Base-by-base conservation (phyloP, 164 flowering plant species). In the Aristolochia californica region DNA sequence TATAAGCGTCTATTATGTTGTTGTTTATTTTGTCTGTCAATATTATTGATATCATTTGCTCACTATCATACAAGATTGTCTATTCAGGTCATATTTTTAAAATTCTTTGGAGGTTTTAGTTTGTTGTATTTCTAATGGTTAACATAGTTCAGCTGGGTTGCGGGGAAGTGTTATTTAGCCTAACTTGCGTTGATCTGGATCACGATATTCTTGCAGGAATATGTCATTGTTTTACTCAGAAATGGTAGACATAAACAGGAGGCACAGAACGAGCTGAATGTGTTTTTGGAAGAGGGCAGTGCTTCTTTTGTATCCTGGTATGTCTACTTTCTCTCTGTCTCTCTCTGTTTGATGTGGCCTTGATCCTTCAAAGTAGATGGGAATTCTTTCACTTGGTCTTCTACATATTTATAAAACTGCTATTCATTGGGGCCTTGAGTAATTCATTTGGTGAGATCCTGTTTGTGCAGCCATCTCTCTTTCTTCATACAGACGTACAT, bases 241-340 rank as follows among this genome's bases (percentile, higher is more conserved):
- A 93, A 93, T 78, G 96, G 99, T 56, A 76, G 91, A 73, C 69
- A 70, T 54, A 93, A 78, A 69, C 86, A 78, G 56, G 97, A 84
- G 83, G 91, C 97, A 55, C 75, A 48, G 75, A 83, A 73, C 59
- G 99, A 93, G 71, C 73, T 93, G 65, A 75, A 85, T 80, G 99
- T 89, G 7, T 93, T 93, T 68, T 64, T 93, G 71, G 99, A 87
- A 51, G 95, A 85, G 69, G 91, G 90, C 64, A 87, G 80, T 40
- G 73, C 72, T 70, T 72, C 83, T 64, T 93, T 93, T 77, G 80
- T 87, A 2, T 70, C 87, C 17, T 93, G 99, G 97, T 93, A 80
- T 62, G 27, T 28, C 17, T 13, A 17, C 21, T 53, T 13, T 2
- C n/a, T 53, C 25, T 63, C 45, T 16, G 20, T 53, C 52, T 11